These are phyloP conservation scores for Botrytis medusae DNA, from an alignment of 2,329 filamentous ascomycete species.

Conservation along the genomic window DNA sequence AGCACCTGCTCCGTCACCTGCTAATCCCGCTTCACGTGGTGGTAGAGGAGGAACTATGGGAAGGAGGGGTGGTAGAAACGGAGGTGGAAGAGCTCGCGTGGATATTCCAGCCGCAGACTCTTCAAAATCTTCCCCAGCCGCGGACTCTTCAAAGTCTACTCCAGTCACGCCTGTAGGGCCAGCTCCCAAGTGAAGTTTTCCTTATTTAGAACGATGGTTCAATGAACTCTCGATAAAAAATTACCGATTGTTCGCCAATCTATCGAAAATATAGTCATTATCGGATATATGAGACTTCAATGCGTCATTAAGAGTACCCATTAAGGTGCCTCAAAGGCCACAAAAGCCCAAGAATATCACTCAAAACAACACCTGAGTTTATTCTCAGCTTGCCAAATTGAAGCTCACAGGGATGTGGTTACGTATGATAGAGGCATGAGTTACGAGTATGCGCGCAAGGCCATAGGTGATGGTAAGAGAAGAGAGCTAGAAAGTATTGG, in stretches of 20 bases:
- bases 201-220: background rate
- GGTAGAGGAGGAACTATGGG: conserved; percentile 32
- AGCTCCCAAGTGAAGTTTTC: conserved; percentile 28
- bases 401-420: background rate
- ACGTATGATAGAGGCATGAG: background rate
- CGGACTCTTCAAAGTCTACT: conserved; percentile 1
- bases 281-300: background rate
- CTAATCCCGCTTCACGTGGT: conserved; percentile 27
- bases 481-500: background rate
- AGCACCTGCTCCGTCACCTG: conserved; percentile 24
- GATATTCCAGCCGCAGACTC: conserved; percentile 26
- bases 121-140: conserved; percentile 21
- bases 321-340: background rate
- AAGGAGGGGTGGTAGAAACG: conserved; percentile 32
- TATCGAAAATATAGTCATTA: background rate
- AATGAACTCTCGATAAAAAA: background rate
- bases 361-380: background rate
- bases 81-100: conserved; percentile 29
- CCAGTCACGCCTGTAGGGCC: conserved; percentile 32
- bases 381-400: background rate
- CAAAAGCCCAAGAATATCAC: background rate
- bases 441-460: background rate
- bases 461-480: background rate
- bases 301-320: background rate
- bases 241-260: background rate